phyloP scores from a whole-genome alignment of 140 eudicot species.

The Oenanthe javanica region DNA sequence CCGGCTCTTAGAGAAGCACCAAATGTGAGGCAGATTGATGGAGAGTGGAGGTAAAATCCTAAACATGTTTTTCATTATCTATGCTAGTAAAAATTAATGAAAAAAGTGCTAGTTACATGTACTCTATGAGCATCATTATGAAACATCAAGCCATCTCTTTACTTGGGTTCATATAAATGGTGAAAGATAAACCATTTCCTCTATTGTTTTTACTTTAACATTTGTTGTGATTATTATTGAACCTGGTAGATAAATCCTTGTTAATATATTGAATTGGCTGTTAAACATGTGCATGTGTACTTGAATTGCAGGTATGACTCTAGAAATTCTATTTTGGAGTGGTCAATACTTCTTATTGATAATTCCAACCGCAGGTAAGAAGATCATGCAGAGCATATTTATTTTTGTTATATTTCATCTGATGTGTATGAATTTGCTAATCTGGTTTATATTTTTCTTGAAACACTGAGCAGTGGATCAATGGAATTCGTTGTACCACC shows the following conservation, averaged over 20 bases:
- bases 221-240: background rate
- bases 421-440: background rate
- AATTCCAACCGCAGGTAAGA: slow-evolving; percentile 84
- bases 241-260: background rate
- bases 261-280: background rate
- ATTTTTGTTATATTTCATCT: background rate
- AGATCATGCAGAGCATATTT: background rate
- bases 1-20: slow-evolving; percentile 76
- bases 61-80: background rate
- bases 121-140: background rate
- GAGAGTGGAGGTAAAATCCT: slow-evolving; percentile 78
- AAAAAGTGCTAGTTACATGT: background rate
- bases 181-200: background rate
- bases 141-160: background rate
- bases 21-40: slow-evolving; percentile 77
- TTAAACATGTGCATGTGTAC: background rate
- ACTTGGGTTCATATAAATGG: background rate
- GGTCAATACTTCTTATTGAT: slow-evolving; percentile 90
- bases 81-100: background rate
- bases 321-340: slow-evolving; percentile 79
- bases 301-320: slow-evolving; percentile 66
- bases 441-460: slow-evolving; percentile 15
- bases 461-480: slow-evolving; percentile 25
- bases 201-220: background rate
- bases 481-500: slow-evolving; percentile 58